Base-by-base conservation (phyloP, 1,284 basidiomycete genomes). In the Termitomyces sp. region DNA sequence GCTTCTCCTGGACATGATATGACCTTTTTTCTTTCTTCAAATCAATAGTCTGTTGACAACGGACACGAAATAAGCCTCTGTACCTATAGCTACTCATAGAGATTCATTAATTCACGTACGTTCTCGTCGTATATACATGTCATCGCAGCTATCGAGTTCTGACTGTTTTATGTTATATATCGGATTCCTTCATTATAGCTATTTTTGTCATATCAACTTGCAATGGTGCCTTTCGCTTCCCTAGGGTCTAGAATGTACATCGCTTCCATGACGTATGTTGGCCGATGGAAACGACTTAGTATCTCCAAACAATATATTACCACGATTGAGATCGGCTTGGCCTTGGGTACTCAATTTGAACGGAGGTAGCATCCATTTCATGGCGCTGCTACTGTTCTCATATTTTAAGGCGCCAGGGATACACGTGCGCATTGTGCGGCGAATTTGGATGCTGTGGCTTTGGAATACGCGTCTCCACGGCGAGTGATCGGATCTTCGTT, bases 371-470 rank as follows among this genome's bases (percentile, higher is more conserved):
- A 26, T 17, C n/a, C 9, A 1, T 5, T 7, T 26, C 30, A 46
- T 46, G n/a, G n/a, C n/a, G n/a, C n/a, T 30, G 17, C 10, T 33
- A 31, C 26, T 12, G n/a, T 42, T 7, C 31, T 58, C 28, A 41
- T 58, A 47, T 47, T 15, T 15, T 60, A 2, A 33, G 30, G 13
- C 21, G 24, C 19, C 44, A 52, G 9, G 57, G 39, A 34, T 56
- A 59, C 21, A 36, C 43, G 17, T 57, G 53, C 42, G 58, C 53
- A 21, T 28, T 59, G 6, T 49, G 48, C 17, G 59, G 59, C 9
- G 60, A 61, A 19, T 28, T 59, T 13, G 56, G 50, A 28, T 59
- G 53, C 42, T 47, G 47, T 49, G 24, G 13, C 3, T 50, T 55
- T 34, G 60, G 55, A 9, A 10, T 19, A 13, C 53, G 45, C 8